Evolutionary conservation across 768 basidiomycete species (phyloP), one percentile per base, ranked within the genome.

Genomic region (Amanita fuliginea): DNA sequence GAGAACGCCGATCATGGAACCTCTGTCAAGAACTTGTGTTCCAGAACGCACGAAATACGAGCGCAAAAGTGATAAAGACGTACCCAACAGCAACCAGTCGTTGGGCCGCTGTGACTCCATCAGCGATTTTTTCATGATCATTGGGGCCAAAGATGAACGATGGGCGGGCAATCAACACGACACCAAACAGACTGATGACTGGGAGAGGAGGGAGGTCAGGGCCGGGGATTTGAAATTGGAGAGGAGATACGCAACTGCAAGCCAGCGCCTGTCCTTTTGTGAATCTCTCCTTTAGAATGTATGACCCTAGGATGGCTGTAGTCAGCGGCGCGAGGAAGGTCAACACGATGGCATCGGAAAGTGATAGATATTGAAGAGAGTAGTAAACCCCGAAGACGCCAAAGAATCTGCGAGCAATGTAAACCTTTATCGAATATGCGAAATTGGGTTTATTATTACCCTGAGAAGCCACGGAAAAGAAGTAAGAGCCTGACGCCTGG

Each of bases 111-210:
- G 62, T 62, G 0, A 56, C 66, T 42, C 61, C 60, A 18, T 45
- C 43, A 34, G 5, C 19, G 1, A 13, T 2, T 1, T 3, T 11
- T 10, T 18, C 13, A n/a, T 34, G 21, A 19, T 10, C 2, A 19
- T 10, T 1, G 7, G 4, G 8, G 14, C 83, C 84, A 56, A 96
- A 94, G 9, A 96, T 56, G 44, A 80, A 78, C 0, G 73, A 65
- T 0, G 92, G 92, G 32, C 86, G 72, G 9, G 90, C 86, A 46
- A 96, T 89, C 7, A 92, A 68, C 11, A 94, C 61, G 6, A 91
- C 88, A 0, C 91, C 92, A 7, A 75, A 35, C 28, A 94, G 70
- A 61, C 86, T 83, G 42, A 75, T 71, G 5, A 84, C 77, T 77
- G 46, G 30, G 32, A 36, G 16, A 1, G 22, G 22, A 26, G 11